phyloP scores from a whole-genome alignment of 2,329 filamentous ascomycete genomes.

The Fusarium sp. region DNA sequence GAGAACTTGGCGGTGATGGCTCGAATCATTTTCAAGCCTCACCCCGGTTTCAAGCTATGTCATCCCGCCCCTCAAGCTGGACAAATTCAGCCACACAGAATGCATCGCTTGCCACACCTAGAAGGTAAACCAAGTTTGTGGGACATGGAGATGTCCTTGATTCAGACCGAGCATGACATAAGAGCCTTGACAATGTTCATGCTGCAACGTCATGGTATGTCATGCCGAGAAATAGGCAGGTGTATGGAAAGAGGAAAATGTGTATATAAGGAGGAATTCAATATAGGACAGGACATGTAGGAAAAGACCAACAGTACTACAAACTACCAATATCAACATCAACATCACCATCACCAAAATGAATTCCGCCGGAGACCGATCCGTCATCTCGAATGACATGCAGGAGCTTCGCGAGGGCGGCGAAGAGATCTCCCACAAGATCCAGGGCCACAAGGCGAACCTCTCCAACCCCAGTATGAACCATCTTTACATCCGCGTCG shows the following conservation, averaged over 20 bases:
- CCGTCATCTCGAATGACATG: constrained; percentile 53
- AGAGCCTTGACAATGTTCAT: background rate
- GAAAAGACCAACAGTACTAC: background rate
- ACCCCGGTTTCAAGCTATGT: constrained; percentile 14
- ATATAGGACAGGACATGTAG: background rate
- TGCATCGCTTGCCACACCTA: background rate
- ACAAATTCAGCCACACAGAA: constrained; percentile 17
- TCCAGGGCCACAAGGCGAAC: constrained; percentile 57
- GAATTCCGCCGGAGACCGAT: constrained; percentile 50
- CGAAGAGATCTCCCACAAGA: constrained; percentile 42
- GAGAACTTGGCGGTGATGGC: background rate
- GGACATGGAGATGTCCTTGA: constrained; percentile 10
- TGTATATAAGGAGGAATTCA: constrained; percentile 9
- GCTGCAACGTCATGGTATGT: constrained; percentile 26
- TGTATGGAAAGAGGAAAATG: background rate
- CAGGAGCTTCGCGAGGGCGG: constrained; percentile 48
- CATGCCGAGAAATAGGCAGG: background rate
- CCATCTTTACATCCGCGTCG: background rate
- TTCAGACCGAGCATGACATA: constrained; percentile 31
- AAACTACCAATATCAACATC: background rate
- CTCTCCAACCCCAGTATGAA: constrained; percentile 56
- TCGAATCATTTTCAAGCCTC: background rate
- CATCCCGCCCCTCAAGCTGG: constrained; percentile 7
- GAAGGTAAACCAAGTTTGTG: background rate
- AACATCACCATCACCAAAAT: constrained; percentile 8